Evolutionary conservation across 352 stramenopile species (phyloP).

Genomic region (Phytophthora meadii): DNA sequence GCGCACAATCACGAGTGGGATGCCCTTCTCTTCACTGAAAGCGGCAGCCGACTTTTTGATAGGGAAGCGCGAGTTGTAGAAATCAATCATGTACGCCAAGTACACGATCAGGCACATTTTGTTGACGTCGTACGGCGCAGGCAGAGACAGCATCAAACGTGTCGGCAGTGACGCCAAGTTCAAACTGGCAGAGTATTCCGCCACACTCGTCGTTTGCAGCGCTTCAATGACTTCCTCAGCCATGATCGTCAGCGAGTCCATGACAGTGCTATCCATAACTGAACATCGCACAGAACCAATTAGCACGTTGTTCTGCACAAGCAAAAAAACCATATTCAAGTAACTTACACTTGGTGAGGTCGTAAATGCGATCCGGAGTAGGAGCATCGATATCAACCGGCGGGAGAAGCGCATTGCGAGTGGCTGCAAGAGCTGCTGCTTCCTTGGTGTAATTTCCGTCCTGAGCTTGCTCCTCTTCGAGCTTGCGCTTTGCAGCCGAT

Average conservation of each 20-base stretch:
- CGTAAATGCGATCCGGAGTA: conserved; percentile 81
- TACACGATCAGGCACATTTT: conserved; percentile 81
- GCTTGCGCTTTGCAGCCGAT: conserved; percentile 55
- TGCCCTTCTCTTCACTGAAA: conserved; percentile 81
- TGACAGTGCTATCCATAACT: conserved; percentile 75
- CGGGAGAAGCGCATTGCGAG: conserved; percentile 72
- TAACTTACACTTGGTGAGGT: conserved; percentile 80
- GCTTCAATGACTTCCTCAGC: conserved; percentile 75
- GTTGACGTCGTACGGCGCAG: conserved; percentile 72
- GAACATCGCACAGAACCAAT: conserved; percentile 3
- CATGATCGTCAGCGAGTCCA: conserved; percentile 82
- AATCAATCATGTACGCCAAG: conserved; percentile 71
- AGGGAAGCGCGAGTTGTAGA: conserved; percentile 70
- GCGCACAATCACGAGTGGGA: conserved; percentile 74
- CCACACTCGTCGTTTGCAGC: conserved; percentile 59
- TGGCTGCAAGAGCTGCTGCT: conserved; percentile 56
- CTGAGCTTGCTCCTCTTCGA: conserved; percentile 53
- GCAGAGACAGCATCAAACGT: conserved; percentile 71
- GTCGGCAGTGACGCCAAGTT: conserved; percentile 59
- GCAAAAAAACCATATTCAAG: conserved; percentile 3
- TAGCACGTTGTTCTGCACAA: conserved; percentile 4
- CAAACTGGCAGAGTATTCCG: conserved; percentile 59
- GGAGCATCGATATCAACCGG: conserved; percentile 76
- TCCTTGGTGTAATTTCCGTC: conserved; percentile 67
- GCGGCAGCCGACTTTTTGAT: conserved; percentile 65